These are phyloP conservation scores for Cichorium intybus DNA, from an alignment of 140 eudicot species.

Conservation along the genomic window DNA sequence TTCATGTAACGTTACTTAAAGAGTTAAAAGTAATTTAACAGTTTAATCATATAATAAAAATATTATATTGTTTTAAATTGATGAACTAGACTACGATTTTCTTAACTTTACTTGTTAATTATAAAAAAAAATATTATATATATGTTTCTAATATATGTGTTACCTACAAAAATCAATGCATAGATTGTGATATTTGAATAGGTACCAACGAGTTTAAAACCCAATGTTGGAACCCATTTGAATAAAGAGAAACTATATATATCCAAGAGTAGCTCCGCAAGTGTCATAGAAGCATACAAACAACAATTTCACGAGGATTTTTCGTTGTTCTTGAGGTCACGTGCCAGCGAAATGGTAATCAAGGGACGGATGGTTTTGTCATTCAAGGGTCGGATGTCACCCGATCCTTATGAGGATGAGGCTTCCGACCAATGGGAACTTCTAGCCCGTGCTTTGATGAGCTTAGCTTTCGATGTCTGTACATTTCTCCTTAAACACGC, in stretches of 20 bases:
- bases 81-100: too few species aligned
- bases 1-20: too few species aligned
- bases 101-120: too few species aligned
- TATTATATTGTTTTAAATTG: too few species aligned
- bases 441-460: constrained; percentile 42
- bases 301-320: constrained; percentile 48
- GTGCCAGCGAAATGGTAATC: constrained; percentile 43
- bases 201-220: constrained; percentile 22
- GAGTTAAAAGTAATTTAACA: too few species aligned
- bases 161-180: too few species aligned
- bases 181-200: background rate
- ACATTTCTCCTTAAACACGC: background rate
- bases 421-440: constrained; percentile 53
- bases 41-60: too few species aligned
- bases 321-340: constrained; percentile 36
- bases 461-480: constrained; percentile 42
- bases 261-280: constrained; percentile 32
- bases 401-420: constrained; percentile 30
- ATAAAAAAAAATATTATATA: too few species aligned
- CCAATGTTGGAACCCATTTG: background rate
- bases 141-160: too few species aligned
- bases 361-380: constrained; percentile 60
- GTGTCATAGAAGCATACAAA: constrained; percentile 39
- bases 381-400: constrained; percentile 41
- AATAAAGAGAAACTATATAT: constrained; percentile 58